Conservation (phyloP, 495 filamentous ascomycete species). For the Bacidia gigantensis region DNA sequence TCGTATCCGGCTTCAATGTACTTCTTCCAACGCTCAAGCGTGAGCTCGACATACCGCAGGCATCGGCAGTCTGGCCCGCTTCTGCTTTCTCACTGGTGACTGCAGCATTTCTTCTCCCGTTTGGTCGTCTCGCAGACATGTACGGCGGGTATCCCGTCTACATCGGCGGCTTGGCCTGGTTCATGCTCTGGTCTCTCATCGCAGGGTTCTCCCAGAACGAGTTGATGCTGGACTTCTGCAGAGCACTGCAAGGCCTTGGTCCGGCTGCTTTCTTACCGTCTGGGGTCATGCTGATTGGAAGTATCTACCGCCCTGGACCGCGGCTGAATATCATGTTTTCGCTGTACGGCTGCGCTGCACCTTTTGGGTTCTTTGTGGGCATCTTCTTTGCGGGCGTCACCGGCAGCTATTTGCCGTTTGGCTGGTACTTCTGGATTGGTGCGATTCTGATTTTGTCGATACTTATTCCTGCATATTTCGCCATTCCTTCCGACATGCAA, state of each 20-base stretch:
- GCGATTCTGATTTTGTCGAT: conserved; percentile 39
- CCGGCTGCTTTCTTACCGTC: conserved; percentile 66
- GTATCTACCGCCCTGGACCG: conserved; percentile 68
- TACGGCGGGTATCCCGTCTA: conserved; percentile 65
- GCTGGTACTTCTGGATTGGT: conserved; percentile 75
- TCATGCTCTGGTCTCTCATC: conserved; percentile 56
- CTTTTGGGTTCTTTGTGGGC: conserved; percentile 67
- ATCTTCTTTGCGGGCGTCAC: conserved; percentile 67
- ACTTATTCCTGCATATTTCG: conserved; percentile 40
- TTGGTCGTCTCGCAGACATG: conserved; percentile 65
- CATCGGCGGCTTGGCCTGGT: conserved; percentile 54
- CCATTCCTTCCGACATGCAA: conserved; percentile 49
- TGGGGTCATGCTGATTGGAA: conserved; percentile 65
- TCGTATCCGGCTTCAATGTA: conserved; percentile 76
- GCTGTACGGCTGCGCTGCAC: conserved; percentile 64
- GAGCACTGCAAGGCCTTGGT: conserved; percentile 69
- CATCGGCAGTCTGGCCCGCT: conserved; percentile 64
- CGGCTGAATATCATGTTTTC: conserved; percentile 78
- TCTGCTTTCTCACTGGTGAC: conserved; percentile 63
- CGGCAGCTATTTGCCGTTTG: conserved; percentile 50
- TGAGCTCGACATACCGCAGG: conserved; percentile 49
- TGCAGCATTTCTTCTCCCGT: conserved; percentile 59
- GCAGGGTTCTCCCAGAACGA: conserved; percentile 58
- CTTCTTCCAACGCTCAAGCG: conserved; percentile 54
- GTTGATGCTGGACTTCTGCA: conserved; percentile 58